These are phyloP conservation scores for Sporopachydermia lactativora DNA, from an alignment of 805 yeast genomes.

Conservation along the genomic window DNA sequence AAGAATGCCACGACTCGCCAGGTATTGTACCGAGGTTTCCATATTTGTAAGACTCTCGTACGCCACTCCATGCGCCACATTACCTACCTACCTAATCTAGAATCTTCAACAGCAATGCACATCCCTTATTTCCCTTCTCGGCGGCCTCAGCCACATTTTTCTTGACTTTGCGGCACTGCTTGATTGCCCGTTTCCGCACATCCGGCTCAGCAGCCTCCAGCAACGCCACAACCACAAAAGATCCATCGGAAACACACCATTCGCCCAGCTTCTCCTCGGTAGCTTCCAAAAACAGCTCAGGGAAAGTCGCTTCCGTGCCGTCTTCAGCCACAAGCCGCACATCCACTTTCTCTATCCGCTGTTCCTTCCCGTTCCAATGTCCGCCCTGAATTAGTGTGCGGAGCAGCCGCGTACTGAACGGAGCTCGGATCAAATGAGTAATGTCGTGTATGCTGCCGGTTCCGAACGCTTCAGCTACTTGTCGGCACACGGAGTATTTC, in stretches of 20 bases:
- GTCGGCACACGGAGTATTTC: slow-evolving; percentile 13
- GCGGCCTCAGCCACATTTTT: slow-evolving; percentile 14
- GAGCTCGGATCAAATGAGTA: slow-evolving; percentile 52
- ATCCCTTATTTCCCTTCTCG: slow-evolving; percentile 20
- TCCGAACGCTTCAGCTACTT: slow-evolving; percentile 41
- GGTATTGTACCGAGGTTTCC: no score
- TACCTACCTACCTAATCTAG: background rate
- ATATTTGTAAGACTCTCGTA: no score
- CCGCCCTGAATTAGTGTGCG: slow-evolving; percentile 76
- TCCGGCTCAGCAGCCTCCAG: slow-evolving; percentile 44
- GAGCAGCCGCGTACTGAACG: slow-evolving; percentile 61
- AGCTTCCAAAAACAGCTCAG: slow-evolving; percentile 32
- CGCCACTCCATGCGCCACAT: no score
- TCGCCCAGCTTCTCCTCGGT: slow-evolving; percentile 37
- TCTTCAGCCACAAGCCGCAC: slow-evolving; percentile 38
- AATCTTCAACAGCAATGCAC: background rate
- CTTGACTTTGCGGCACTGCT: slow-evolving; percentile 40
- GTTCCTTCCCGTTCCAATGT: slow-evolving; percentile 59
- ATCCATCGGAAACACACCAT: slow-evolving; percentile 64
- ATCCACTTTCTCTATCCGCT: slow-evolving; percentile 30
- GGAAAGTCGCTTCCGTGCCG: slow-evolving; percentile 39
- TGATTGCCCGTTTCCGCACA: slow-evolving; percentile 26
- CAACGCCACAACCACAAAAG: slow-evolving; percentile 74
- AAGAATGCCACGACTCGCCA: no score
- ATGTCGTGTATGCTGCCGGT: slow-evolving; percentile 54